phyloP scores from a whole-genome alignment of 139 green algal species.

The Micractinium sp. region DNA sequence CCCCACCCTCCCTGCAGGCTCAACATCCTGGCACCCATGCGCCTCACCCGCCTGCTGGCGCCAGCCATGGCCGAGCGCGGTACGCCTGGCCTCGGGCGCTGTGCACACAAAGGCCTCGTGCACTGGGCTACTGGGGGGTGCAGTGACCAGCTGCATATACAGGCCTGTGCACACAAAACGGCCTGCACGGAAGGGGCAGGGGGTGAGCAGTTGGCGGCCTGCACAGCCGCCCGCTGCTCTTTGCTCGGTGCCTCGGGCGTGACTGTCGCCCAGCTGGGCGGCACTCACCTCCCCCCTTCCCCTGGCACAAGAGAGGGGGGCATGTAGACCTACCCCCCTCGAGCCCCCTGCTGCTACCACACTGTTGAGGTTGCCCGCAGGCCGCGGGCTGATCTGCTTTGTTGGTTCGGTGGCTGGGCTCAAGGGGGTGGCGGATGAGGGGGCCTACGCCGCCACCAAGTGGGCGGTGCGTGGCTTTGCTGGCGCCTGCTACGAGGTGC shows the following conservation, averaged over 20 bases:
- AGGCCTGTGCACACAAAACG: too few relatives aligned
- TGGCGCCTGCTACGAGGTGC: constrained; percentile 37
- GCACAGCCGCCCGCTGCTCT: too few relatives aligned
- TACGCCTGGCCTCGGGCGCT: not conserved
- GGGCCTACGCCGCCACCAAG: constrained; percentile 56
- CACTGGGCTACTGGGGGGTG: too few relatives aligned
- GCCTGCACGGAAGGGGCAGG: too few relatives aligned
- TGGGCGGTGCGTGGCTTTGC: constrained; percentile 49
- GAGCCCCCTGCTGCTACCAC: too few relatives aligned
- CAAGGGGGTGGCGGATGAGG: constrained; percentile 37
- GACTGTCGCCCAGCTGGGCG: too few relatives aligned
- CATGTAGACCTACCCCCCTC: too few relatives aligned
- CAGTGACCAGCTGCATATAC: too few relatives aligned
- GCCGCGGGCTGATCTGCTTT: constrained; percentile 50
- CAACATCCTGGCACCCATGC: constrained; percentile 58
- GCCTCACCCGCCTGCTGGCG: constrained; percentile 42
- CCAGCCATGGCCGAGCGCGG: constrained; percentile 50
- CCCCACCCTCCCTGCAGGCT: not conserved
- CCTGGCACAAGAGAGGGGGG: not conserved
- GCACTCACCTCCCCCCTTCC: not conserved
- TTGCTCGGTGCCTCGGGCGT: too few relatives aligned
- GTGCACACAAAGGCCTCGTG: too few relatives aligned
- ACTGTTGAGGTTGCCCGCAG: too few relatives aligned
- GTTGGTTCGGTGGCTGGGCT: constrained; percentile 47
- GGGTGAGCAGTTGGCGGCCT: too few relatives aligned